Percentiles rank a stretch among this genome's conserved stretches.
These are phyloP conservation scores for Candida sanyaensis DNA, from an alignment of 1,139 yeast species.

Conservation along the genomic window DNA sequence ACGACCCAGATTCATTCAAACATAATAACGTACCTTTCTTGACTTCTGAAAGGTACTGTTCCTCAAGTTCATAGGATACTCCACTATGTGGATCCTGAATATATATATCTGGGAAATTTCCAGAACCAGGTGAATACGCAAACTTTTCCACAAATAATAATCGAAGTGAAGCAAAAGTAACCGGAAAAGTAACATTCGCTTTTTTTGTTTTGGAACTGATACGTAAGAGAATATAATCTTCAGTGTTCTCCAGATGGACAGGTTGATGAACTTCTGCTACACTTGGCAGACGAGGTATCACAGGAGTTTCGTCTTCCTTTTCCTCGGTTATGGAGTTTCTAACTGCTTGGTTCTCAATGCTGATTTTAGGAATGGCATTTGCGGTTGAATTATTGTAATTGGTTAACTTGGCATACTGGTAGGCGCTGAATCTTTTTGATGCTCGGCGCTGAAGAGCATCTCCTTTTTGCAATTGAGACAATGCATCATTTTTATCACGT, in stretches of 20 bases:
- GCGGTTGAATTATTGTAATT: slow-evolving; percentile 41
- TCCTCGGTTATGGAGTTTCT: slow-evolving; percentile 3
- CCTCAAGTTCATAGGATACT: slow-evolving; percentile 81
- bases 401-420: slow-evolving; percentile 81
- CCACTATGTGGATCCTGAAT: slow-evolving; percentile 62
- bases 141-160: slow-evolving; percentile 83
- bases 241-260: not conserved
- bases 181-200: slow-evolving; percentile 43
- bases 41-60: slow-evolving; percentile 59
- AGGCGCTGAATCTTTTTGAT: slow-evolving; percentile 88
- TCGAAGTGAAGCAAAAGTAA: slow-evolving; percentile 65
- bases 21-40: slow-evolving; percentile 61
- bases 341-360: slow-evolving; percentile 9
- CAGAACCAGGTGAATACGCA: slow-evolving; percentile 75
- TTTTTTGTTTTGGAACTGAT: slow-evolving; percentile 20
- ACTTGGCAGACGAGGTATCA: not conserved
- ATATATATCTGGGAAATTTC: slow-evolving; percentile 79
- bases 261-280: not conserved
- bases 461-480: slow-evolving; percentile 76
- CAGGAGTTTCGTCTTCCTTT: not conserved
- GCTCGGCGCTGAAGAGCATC: slow-evolving; percentile 88
- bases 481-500: slow-evolving; percentile 46
- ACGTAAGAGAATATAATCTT: slow-evolving; percentile 37
- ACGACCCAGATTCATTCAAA: slow-evolving; percentile 43
- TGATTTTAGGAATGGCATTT: slow-evolving; percentile 18